phyloP scores from a whole-genome alignment of 345 rosid genomes.

The Microthlaspi erraticum region DNA sequence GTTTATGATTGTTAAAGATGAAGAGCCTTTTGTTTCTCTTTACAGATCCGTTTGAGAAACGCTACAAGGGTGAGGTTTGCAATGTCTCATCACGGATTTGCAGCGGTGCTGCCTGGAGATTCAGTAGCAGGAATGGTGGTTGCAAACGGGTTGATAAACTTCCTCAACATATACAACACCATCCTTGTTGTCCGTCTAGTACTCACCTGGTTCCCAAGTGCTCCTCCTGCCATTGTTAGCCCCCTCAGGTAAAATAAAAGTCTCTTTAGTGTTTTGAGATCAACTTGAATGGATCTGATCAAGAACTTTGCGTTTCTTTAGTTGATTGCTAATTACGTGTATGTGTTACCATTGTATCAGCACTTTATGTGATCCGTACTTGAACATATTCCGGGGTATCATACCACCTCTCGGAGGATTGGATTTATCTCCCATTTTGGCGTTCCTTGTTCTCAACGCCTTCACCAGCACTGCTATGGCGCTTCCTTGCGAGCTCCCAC shows the following conservation, averaged over 20 bases:
- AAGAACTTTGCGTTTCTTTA: neutral
- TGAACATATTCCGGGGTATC: constrained; percentile 92
- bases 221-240: constrained; percentile 91
- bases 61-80: constrained; percentile 38
- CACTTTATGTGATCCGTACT: constrained; percentile 90
- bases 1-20: constrained; percentile 15
- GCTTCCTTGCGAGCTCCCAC: constrained; percentile 84
- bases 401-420: constrained; percentile 93
- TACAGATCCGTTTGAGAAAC: constrained; percentile 58
- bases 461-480: constrained; percentile 83
- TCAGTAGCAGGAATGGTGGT: constrained; percentile 88
- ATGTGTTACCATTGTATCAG: constrained; percentile 46
- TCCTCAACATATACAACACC: constrained; percentile 84
- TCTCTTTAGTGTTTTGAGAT: constrained; percentile 7
- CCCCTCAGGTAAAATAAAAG: constrained; percentile 70
- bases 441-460: constrained; percentile 82
- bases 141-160: constrained; percentile 77
- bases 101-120: constrained; percentile 89
- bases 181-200: constrained; percentile 81
- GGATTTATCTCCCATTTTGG: constrained; percentile 86
- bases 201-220: constrained; percentile 93
- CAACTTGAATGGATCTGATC: neutral
- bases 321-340: constrained; percentile 23
- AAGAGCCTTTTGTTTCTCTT: constrained; percentile 1
- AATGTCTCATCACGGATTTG: constrained; percentile 66